phyloP scores from a whole-genome alignment of 352 stramenopile species.

The Globisporangium recalcitrans region DNA sequence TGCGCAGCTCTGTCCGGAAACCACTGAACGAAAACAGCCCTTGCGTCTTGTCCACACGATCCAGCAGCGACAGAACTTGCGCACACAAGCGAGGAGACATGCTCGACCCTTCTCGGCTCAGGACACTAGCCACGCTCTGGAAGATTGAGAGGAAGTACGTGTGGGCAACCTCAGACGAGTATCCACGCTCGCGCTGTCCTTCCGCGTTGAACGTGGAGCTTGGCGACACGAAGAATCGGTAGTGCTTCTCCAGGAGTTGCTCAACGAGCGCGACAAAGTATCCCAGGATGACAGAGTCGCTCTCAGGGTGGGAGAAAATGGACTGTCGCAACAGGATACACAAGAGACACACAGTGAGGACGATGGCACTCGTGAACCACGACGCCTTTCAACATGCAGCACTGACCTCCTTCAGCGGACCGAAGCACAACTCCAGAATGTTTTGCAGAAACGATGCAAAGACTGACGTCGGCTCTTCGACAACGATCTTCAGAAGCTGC shows the following conservation, averaged over 20 bases:
- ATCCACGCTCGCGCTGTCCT: slow-evolving; percentile 48
- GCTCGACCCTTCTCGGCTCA: slow-evolving; percentile 47
- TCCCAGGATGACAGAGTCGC: slow-evolving; percentile 55
- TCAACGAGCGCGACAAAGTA: slow-evolving; percentile 73
- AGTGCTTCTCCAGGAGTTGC: slow-evolving; percentile 77
- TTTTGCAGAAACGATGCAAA: slow-evolving; percentile 72
- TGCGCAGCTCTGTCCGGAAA: slow-evolving; percentile 68
- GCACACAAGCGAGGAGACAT: slow-evolving; percentile 59
- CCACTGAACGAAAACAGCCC: slow-evolving; percentile 60
- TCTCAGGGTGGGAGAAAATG: slow-evolving; percentile 71
- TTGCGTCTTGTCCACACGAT: slow-evolving; percentile 64
- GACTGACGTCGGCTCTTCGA: slow-evolving; percentile 67
- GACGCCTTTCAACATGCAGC: neutral
- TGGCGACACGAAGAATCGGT: slow-evolving; percentile 69
- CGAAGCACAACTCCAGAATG: slow-evolving; percentile 76
- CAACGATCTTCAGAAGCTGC: slow-evolving; percentile 69
- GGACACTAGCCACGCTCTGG: slow-evolving; percentile 56
- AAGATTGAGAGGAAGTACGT: slow-evolving; percentile 78
- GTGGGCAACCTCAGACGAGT: slow-evolving; percentile 58
- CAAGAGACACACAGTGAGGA: neutral
- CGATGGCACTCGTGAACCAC: neutral
- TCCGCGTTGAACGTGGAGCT: slow-evolving; percentile 38
- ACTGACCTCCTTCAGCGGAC: slow-evolving; percentile 66
- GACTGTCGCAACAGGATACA: slow-evolving; percentile 21
- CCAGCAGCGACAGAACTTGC: slow-evolving; percentile 65